Percentiles rank a stretch among this genome's conserved stretches.
These are phyloP conservation scores for Dothistroma pini DNA, from an alignment of 2,329 filamentous ascomycete genomes.

Conservation along the genomic window DNA sequence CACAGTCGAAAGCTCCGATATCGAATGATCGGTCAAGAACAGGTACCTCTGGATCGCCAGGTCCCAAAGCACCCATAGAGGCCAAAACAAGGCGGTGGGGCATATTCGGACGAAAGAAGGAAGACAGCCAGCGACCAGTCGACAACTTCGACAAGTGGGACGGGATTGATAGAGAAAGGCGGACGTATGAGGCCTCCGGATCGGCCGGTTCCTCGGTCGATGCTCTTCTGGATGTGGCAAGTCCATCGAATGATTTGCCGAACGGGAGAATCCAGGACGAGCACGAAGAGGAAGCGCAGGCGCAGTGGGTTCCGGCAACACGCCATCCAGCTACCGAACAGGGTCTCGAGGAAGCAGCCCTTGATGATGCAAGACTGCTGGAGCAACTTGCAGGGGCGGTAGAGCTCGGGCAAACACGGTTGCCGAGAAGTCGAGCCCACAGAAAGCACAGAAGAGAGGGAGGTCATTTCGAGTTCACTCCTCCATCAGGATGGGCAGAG, in stretches of 20 bases:
- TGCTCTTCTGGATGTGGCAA: not conserved
- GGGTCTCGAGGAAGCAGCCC: not conserved
- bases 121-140: not conserved
- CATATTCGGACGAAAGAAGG: not conserved
- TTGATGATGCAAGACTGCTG: not conserved
- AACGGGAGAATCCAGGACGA: not conserved
- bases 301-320: not conserved
- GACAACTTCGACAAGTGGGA: slow-evolving; percentile 10
- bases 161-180: not conserved
- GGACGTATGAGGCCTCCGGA: not conserved
- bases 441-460: not conserved
- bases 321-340: not conserved
- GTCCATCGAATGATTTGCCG: not conserved
- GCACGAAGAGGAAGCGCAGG: not conserved
- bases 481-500: not conserved
- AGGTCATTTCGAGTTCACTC: not conserved
- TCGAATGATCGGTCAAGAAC: not conserved
- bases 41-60: not conserved
- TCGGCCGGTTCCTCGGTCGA: not conserved
- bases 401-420: not conserved
- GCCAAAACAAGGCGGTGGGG: not conserved
- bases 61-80: not conserved
- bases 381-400: not conserved
- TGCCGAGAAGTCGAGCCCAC: not conserved
- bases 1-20: not conserved